Conservation (phyloP, 2,329 filamentous ascomycete species). For the Bipolaris oryzae region DNA sequence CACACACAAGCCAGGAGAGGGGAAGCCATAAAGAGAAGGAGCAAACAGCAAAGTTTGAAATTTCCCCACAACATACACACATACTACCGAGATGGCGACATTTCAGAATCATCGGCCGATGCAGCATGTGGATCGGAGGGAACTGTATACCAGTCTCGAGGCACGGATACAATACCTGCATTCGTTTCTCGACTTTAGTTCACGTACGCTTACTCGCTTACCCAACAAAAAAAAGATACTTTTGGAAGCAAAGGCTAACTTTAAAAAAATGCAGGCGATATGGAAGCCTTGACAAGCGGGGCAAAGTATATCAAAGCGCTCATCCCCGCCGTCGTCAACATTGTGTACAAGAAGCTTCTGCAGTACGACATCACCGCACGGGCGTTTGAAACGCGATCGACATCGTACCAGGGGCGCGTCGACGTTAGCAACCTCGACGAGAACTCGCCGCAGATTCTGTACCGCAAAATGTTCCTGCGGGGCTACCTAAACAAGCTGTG, state of each 20-base stretch:
- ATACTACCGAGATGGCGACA: slow-evolving; percentile 24
- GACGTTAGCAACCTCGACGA: slow-evolving; percentile 66
- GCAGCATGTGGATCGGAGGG: slow-evolving; percentile 71
- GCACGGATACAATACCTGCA: slow-evolving; percentile 74
- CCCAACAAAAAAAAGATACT: background rate
- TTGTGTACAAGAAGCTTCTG: slow-evolving; percentile 81
- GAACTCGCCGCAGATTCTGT: slow-evolving; percentile 73
- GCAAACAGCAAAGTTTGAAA: background rate
- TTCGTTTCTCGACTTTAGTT: slow-evolving; percentile 76
- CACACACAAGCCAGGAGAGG: background rate
- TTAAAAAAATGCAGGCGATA: slow-evolving; percentile 58
- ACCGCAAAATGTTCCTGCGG: slow-evolving; percentile 78
- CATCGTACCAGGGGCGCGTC: slow-evolving; percentile 69
- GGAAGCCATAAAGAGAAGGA: background rate
- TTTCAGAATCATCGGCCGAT: slow-evolving; percentile 40
- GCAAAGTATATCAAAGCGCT: slow-evolving; percentile 81
- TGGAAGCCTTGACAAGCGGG: slow-evolving; percentile 71
- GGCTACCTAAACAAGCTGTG: slow-evolving; percentile 78
- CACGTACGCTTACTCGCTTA: slow-evolving; percentile 58
- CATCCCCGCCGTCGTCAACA: slow-evolving; percentile 82
- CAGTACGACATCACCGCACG: slow-evolving; percentile 82
- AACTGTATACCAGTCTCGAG: slow-evolving; percentile 73
- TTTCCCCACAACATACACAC: background rate
- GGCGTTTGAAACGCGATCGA: slow-evolving; percentile 68
- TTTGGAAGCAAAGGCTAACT: background rate